A percentile compares a stretch with the other conserved stretches of the same genome.
Conservation (phyloP, 108 stramenopile genomes). For the Cyclotella cryptica region DNA sequence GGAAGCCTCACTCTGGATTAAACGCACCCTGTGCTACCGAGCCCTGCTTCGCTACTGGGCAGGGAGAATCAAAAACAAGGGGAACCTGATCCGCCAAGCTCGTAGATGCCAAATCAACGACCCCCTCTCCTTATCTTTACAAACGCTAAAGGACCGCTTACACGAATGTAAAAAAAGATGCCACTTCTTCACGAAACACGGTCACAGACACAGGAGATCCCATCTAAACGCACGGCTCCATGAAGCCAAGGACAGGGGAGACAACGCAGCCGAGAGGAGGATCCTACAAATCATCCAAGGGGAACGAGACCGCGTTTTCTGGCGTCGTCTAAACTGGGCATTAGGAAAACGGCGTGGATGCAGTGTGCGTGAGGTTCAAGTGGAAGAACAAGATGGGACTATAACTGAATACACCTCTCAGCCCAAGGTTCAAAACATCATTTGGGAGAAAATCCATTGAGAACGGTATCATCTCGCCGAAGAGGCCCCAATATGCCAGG, state of each 20-base stretch:
- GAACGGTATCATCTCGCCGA: too few relatives aligned
- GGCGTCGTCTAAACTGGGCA: constrained; percentile 19
- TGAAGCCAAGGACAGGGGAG: background rate
- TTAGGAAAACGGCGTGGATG: background rate
- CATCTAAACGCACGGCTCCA: background rate
- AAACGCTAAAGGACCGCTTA: too few relatives aligned
- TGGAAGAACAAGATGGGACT: background rate
- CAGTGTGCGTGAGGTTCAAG: constrained; percentile 23
- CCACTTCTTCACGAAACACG: too few relatives aligned
- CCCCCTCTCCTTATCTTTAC: too few relatives aligned
- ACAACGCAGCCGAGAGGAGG: constrained; percentile 8
- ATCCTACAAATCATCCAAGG: constrained; percentile 30
- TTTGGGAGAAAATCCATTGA: background rate
- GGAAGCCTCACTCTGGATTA: constrained; percentile 23
- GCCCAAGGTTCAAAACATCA: background rate
- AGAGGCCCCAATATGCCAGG: too few relatives aligned
- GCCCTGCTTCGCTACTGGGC: background rate
- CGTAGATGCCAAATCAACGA: too few relatives aligned
- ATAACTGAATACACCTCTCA: background rate
- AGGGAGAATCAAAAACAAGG: constrained; percentile 3
- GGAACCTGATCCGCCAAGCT: too few relatives aligned
- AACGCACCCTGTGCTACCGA: background rate
- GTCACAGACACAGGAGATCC: too few relatives aligned
- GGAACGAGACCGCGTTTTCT: constrained; percentile 27
- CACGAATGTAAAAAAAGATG: too few relatives aligned